phyloP scores from a whole-genome alignment of 257 asterid species.

The Rauvolfia tetraphylla region DNA sequence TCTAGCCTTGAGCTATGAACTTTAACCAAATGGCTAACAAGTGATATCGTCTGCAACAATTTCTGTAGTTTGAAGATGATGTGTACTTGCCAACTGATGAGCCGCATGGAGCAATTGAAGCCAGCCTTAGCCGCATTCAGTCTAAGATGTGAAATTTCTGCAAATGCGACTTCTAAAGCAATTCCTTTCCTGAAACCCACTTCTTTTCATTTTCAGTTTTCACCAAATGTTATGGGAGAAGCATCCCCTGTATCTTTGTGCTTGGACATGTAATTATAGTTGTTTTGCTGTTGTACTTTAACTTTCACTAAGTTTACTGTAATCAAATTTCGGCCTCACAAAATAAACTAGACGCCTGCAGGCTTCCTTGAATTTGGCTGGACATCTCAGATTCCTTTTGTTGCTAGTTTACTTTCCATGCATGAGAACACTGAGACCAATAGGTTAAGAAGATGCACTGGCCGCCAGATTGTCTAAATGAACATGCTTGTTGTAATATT shows the following conservation, averaged over 20 bases:
- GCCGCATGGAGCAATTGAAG: slow-evolving; percentile 95
- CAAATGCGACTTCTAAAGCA: background rate
- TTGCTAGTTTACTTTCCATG: background rate
- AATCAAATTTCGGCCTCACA: background rate
- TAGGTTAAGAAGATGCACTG: too few species aligned
- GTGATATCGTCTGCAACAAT: background rate
- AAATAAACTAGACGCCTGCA: too few species aligned
- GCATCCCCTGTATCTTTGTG: background rate
- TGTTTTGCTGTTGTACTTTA: too few species aligned
- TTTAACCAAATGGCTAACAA: background rate
- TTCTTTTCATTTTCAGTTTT: background rate
- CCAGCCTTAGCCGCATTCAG: slow-evolving; percentile 63
- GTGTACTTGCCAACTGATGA: slow-evolving; percentile 87
- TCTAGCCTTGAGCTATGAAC: background rate
- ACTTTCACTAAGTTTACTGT: background rate
- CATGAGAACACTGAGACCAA: background rate
- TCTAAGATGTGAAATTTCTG: slow-evolving; percentile 59
- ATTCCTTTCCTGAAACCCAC: background rate
- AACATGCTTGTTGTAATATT: too few species aligned
- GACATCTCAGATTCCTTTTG: background rate
- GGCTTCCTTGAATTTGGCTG: background rate
- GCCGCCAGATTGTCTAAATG: too few species aligned
- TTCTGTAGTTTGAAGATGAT: slow-evolving; percentile 78
- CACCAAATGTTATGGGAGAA: background rate
- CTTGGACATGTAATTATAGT: too few species aligned